These are phyloP conservation scores for Suhomyces bokatorum DNA, from an alignment of 1,139 yeast genomes.

Conservation along the genomic window DNA sequence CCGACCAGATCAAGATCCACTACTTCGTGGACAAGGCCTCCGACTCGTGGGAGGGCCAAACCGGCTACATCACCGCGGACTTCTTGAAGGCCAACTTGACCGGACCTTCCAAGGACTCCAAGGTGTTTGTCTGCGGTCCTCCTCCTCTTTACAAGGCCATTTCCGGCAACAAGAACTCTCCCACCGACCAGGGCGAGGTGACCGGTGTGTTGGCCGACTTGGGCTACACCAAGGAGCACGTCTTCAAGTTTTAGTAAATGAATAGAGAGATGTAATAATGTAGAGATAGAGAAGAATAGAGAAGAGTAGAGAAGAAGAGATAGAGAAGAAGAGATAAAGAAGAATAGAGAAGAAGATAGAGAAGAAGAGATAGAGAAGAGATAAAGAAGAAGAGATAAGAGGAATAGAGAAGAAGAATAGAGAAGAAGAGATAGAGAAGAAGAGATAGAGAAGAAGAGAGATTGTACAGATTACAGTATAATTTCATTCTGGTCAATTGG, in stretches of 20 bases:
- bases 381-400: no score
- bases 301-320: no score
- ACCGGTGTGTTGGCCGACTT: conserved; percentile 84
- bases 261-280: not conserved
- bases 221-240: conserved; percentile 85
- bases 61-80: conserved; percentile 46
- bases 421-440: no score
- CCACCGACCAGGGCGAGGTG: conserved; percentile 93
- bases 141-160: conserved; percentile 29
- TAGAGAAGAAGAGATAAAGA: no score
- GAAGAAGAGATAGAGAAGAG: no score
- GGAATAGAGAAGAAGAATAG: no score
- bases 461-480: no score
- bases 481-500: no score
- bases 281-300: no score
- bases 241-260: conserved; percentile 67
- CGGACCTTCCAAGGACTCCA: conserved; percentile 78
- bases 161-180: conserved; percentile 83
- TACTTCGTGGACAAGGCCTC: conserved; percentile 78
- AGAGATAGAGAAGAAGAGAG: no score
- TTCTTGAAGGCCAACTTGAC: conserved; percentile 52
- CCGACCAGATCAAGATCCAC: conserved; percentile 73
- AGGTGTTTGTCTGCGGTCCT: conserved; percentile 73
- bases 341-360: no score
- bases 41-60: conserved; percentile 45